A percentile compares a stretch with the other conserved stretches of the same genome.
These are phyloP conservation scores for Diplodia mutila DNA, from an alignment of 2,329 filamentous ascomycete species.

Conservation along the genomic window DNA sequence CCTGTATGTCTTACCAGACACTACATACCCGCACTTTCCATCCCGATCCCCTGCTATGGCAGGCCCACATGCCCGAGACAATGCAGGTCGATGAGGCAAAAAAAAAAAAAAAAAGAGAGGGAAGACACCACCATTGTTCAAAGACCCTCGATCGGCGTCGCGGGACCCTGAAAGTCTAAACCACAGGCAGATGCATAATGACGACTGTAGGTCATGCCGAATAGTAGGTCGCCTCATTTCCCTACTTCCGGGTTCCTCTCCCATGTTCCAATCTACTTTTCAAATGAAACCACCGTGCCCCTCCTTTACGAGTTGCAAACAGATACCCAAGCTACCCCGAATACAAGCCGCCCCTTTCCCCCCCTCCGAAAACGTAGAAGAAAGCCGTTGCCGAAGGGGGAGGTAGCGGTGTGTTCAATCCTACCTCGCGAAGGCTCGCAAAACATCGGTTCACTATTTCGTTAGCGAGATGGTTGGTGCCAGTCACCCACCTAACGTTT, in stretches of 20 bases:
- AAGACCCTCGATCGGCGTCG: conserved; percentile 3
- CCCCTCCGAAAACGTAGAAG: not conserved
- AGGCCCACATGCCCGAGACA: not conserved
- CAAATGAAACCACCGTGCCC: not conserved
- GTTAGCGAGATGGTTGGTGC: not conserved
- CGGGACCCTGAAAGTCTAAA: not conserved
- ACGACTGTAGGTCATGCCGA: not conserved
- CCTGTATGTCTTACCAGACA: not conserved
- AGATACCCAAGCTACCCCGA: not conserved
- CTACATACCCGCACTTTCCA: not conserved
- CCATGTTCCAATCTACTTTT: not conserved
- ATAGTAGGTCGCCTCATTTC: not conserved
- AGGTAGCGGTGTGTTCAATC: not conserved
- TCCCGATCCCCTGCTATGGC: not conserved
- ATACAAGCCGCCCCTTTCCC: not conserved
- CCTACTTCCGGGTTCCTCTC: not conserved
- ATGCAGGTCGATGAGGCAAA: not conserved
- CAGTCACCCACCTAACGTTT: not conserved
- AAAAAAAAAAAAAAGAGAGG: not conserved
- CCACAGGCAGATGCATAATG: conserved; percentile 1
- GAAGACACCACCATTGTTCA: not conserved
- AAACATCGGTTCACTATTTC: not conserved
- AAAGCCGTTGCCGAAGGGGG: not conserved
- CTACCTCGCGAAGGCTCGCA: not conserved
- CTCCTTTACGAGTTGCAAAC: not conserved